Conservation (phyloP, 2,329 filamentous ascomycete genomes). For the Penicillium crustosum region DNA sequence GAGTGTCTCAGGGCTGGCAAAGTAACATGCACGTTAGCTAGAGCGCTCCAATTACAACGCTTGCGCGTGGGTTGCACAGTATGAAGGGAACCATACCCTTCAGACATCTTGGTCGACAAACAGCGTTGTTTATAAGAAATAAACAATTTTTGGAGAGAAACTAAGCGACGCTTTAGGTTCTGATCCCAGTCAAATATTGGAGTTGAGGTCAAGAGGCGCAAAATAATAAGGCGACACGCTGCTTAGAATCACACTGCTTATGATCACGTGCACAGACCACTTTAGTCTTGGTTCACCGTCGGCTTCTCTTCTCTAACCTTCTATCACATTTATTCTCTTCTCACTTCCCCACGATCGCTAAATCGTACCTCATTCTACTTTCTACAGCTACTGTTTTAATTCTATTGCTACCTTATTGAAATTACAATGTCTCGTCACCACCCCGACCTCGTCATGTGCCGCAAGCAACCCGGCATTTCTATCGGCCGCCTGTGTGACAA, state of each 20-base stretch:
- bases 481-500: slow-evolving; percentile 99
- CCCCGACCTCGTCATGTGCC: slow-evolving; percentile 99
- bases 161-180: not conserved
- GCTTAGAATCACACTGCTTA: slow-evolving; percentile 13
- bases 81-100: slow-evolving; percentile 22
- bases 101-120: slow-evolving; percentile 13
- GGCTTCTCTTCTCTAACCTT: not conserved
- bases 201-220: not conserved
- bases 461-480: slow-evolving; percentile 94
- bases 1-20: slow-evolving; percentile 35
- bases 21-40: slow-evolving; percentile 5
- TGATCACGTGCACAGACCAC: slow-evolving; percentile 29
- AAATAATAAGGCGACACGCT: not conserved
- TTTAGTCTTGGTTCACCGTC: not conserved
- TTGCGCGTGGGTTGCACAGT: not conserved
- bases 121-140: not conserved
- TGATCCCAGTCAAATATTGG: not conserved
- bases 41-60: slow-evolving; percentile 6
- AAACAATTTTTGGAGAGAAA: not conserved
- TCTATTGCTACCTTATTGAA: not conserved
- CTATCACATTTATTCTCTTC: not conserved
- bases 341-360: not conserved
- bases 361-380: not conserved
- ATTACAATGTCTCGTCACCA: slow-evolving; percentile 84
- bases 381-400: not conserved